Conservation (phyloP, 1,139 yeast species). For the Blastobotrys apis region DNA sequence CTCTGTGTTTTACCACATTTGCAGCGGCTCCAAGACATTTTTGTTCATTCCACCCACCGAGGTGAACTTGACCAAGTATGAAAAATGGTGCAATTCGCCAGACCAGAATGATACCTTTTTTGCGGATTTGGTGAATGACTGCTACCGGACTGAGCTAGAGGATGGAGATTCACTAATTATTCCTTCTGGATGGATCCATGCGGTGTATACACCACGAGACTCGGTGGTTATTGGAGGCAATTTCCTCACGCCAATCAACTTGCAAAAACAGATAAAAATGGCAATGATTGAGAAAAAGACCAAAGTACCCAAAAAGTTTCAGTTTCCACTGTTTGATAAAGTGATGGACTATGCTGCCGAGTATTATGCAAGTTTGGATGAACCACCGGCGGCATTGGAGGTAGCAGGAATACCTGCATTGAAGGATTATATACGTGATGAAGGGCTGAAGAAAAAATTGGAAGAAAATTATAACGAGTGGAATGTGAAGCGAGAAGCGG, state of each 20-base stretch:
- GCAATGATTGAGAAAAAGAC: conserved; percentile 61
- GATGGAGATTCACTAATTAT: conserved; percentile 76
- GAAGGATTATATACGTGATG: neutral
- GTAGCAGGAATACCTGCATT: neutral
- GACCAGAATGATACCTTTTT: conserved; percentile 66
- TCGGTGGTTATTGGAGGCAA: conserved; percentile 86
- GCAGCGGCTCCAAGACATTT: conserved; percentile 69
- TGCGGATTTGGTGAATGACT: conserved; percentile 46
- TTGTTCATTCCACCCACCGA: conserved; percentile 75
- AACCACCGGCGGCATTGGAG: conserved; percentile 3
- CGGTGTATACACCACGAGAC: conserved; percentile 79
- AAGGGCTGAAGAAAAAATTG: neutral
- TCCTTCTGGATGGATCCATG: conserved; percentile 94
- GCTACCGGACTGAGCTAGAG: conserved; percentile 59
- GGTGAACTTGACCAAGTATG: conserved; percentile 55
- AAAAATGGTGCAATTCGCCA: conserved; percentile 66
- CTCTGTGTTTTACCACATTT: conserved; percentile 79
- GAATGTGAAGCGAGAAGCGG: neutral
- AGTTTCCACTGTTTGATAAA: conserved; percentile 71
- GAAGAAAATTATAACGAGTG: neutral
- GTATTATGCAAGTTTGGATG: conserved; percentile 8
- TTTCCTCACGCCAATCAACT: conserved; percentile 61
- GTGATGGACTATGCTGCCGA: conserved; percentile 59
- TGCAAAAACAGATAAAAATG: conserved; percentile 58
- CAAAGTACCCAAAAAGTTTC: conserved; percentile 67